These are phyloP conservation scores for Colletotrichum chlorophyti DNA, from an alignment of 2,329 filamentous ascomycete species.

Conservation along the genomic window DNA sequence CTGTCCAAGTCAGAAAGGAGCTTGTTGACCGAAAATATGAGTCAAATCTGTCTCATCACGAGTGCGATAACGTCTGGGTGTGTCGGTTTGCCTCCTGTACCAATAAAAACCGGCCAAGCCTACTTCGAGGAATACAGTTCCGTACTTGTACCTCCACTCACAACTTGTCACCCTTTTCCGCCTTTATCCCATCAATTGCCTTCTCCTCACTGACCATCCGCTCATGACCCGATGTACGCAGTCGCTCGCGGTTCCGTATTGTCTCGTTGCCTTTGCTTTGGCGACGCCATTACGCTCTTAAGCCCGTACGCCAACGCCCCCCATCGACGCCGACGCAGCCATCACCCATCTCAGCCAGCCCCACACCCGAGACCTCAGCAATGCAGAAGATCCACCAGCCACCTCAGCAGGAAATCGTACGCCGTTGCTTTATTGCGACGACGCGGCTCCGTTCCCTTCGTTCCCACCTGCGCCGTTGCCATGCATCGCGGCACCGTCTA, in stretches of 20 bases:
- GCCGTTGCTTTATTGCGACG: not conserved
- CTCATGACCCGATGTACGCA: too few relatives aligned
- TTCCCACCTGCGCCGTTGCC: not conserved
- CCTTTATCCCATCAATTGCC: too few relatives aligned
- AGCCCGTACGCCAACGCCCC: too few relatives aligned
- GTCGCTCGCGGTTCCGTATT: too few relatives aligned
- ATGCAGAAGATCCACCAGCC: not conserved
- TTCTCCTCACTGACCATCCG: too few relatives aligned
- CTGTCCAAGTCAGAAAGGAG: constrained; percentile 4
- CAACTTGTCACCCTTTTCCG: too few relatives aligned
- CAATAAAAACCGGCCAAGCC: not conserved
- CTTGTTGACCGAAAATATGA: not conserved
- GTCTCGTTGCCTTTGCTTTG: too few relatives aligned
- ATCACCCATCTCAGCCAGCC: not conserved
- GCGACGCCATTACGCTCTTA: too few relatives aligned
- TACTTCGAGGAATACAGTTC: too few relatives aligned
- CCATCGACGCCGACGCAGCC: not conserved
- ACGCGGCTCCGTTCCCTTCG: not conserved
- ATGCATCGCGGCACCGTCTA: not conserved
- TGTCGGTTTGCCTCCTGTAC: not conserved
- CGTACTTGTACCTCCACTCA: too few relatives aligned
- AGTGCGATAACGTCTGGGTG: constrained; percentile 3
- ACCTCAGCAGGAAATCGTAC: not conserved
- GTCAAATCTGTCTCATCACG: constrained; percentile 5
- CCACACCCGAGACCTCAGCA: not conserved